Conservation (phyloP, 2,329 filamentous ascomycete genomes). For the Pyrenochaeta sp. region DNA sequence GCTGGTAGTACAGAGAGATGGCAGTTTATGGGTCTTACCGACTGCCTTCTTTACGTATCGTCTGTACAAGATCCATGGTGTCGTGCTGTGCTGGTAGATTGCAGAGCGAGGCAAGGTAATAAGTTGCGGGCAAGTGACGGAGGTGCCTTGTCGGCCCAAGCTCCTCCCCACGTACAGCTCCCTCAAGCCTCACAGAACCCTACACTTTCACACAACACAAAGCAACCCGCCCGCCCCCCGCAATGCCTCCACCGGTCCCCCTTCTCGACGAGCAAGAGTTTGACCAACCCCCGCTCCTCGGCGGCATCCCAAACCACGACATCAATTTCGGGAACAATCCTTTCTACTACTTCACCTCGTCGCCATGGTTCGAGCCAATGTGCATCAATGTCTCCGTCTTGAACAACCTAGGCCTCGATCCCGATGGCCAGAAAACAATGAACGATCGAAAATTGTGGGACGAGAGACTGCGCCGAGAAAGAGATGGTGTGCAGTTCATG, state of each 20-base stretch:
- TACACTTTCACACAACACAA: conserved; percentile 6
- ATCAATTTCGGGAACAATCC: conserved; percentile 50
- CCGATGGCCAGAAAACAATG: conserved; percentile 59
- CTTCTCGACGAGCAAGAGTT: conserved; percentile 47
- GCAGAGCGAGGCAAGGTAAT: conserved; percentile 9
- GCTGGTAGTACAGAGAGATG: not conserved
- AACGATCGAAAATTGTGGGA: conserved; percentile 67
- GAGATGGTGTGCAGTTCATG: conserved; percentile 65
- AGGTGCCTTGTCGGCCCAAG: conserved; percentile 21
- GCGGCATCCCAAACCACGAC: conserved; percentile 28
- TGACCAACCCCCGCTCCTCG: conserved; percentile 31
- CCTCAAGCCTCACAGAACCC: conserved; percentile 8
- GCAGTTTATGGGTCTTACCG: conserved; percentile 59
- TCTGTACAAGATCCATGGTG: conserved; percentile 90
- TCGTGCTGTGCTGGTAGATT: conserved; percentile 15
- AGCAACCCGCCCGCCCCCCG: conserved; percentile 12
- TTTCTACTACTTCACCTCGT: conserved; percentile 69
- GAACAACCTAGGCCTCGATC: conserved; percentile 60
- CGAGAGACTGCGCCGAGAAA: conserved; percentile 60
- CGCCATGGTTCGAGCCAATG: conserved; percentile 69
- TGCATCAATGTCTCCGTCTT: conserved; percentile 67
- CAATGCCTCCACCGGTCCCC: conserved; percentile 38
- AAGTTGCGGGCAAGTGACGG: conserved; percentile 36
- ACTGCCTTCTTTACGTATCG: conserved; percentile 86
- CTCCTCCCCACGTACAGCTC: conserved; percentile 10